Base-by-base conservation (phyloP, 2,329 filamentous ascomycete species). In the Cucurbitaria berberidis region DNA sequence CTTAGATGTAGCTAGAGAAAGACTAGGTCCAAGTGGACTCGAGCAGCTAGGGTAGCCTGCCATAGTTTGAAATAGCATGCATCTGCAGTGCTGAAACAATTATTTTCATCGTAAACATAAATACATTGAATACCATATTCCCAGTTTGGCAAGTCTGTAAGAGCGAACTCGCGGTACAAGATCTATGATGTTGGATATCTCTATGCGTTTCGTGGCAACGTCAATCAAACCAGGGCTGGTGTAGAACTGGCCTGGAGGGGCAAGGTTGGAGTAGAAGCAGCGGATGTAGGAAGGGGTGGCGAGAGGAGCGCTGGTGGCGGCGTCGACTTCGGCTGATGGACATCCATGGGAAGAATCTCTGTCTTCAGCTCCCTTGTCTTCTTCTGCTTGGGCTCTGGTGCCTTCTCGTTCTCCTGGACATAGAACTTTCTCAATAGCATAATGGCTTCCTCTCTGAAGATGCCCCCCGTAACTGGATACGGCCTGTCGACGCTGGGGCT, bases 391-490 rank as follows among this genome's bases (percentile, higher is more conserved):
- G 85, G 86, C 61, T 86, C 85, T 2, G 85, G 85, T 27, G 85
- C 86, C 81, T 95, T 90, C 60, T 90, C 91, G 76, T 99, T 99
- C 76, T 99, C 93, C 76, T 99, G 95, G 27, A 99, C 90, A 74
- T 99, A 99, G 76, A 99, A 99, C 53, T 93, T 87, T 59, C 96
- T 84, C 62, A 99, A 81, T 62, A 99, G 77, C 75, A 93, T 93
- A 55, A 99, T 96, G 4, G 95, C 93, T 70, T 98, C 93, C 68
- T 96, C 90, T 41, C 91, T 86, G 67, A 91, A 91, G 80, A 96
- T 88, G 1, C 93, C 93, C 34, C 93, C 91, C 71, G 92, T 88
- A 51, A 91, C 91, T 40, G 89, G 87, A 72, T 90, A 97, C 5
- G 90, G 86, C 9, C 80, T 81, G 72, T 96, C 92, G 40, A 96